These are phyloP conservation scores for Onygena corvina DNA, from an alignment of 2,329 filamentous ascomycete species.

Conservation along the genomic window DNA sequence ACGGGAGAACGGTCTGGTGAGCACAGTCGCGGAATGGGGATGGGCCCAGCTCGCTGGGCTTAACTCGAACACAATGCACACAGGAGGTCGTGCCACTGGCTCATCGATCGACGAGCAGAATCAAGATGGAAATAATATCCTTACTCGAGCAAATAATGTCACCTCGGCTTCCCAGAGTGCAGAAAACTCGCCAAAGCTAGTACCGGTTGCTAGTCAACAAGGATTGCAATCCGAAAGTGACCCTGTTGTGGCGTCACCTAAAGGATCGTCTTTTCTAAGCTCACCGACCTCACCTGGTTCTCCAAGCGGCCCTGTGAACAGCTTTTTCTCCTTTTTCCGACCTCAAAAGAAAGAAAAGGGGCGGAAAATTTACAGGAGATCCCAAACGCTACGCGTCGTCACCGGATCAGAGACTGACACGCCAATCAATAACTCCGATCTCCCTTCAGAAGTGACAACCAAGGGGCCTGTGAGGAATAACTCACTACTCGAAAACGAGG, in stretches of 20 bases:
- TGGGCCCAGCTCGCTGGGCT: conserved; percentile 80
- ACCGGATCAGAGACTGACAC: neutral
- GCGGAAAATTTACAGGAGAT: conserved; percentile 59
- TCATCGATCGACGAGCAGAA: conserved; percentile 5
- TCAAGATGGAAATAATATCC: conserved; percentile 7
- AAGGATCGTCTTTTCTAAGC: neutral
- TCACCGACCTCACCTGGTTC: conserved; percentile 17
- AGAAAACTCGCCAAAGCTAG: conserved; percentile 9
- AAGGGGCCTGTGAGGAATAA: conserved; percentile 38
- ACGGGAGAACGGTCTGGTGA: conserved; percentile 79
- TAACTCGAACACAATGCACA: conserved; percentile 41
- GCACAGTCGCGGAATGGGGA: conserved; percentile 84
- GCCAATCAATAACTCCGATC: neutral
- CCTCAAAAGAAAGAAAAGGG: conserved; percentile 37
- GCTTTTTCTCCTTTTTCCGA: conserved; percentile 64
- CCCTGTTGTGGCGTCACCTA: conserved; percentile 7
- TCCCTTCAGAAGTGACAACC: conserved; percentile 13
- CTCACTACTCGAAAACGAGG: conserved; percentile 37
- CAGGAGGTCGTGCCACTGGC: conserved; percentile 14
- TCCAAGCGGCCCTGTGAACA: conserved; percentile 44
- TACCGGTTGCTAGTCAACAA: conserved; percentile 14
- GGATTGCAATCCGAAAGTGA: conserved; percentile 14
- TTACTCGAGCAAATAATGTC: neutral
- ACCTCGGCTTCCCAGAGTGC: conserved; percentile 4
- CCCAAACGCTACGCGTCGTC: conserved; percentile 53